Percentiles rank a stretch among this genome's conserved stretches.
Conservation (phyloP, 495 filamentous ascomycete genomes). For the Lasiosphaeria miniovina region DNA sequence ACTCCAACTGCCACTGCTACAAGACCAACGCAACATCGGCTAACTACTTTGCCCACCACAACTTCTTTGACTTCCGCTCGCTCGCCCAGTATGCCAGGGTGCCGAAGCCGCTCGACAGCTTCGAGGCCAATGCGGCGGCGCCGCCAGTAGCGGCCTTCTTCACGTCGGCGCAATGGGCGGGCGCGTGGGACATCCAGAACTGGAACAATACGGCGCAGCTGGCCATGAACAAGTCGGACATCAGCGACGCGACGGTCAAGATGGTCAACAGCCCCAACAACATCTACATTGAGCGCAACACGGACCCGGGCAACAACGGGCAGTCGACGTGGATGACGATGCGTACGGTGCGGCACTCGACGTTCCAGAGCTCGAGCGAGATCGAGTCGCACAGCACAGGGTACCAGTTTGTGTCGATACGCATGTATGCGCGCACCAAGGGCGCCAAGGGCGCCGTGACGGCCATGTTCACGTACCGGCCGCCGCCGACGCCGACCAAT, state of each 20-base stretch:
- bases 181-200: slow-evolving; percentile 58
- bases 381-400: slow-evolving; percentile 55
- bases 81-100: slow-evolving; percentile 33
- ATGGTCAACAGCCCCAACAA: slow-evolving; percentile 65
- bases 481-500: slow-evolving; percentile 25
- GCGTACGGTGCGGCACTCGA: slow-evolving; percentile 53
- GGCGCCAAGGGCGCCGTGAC: slow-evolving; percentile 60
- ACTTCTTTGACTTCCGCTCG: slow-evolving; percentile 66
- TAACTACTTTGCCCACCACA: slow-evolving; percentile 62
- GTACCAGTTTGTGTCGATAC: slow-evolving; percentile 59
- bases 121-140: slow-evolving; percentile 30
- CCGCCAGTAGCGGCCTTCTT: slow-evolving; percentile 39
- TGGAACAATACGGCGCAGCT: slow-evolving; percentile 49
- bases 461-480: slow-evolving; percentile 65
- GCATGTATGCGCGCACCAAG: slow-evolving; percentile 54
- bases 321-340: slow-evolving; percentile 61
- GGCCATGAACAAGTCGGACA: slow-evolving; percentile 25
- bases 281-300: slow-evolving; percentile 54
- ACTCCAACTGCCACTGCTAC: slow-evolving; percentile 48
- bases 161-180: slow-evolving; percentile 34
- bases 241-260: slow-evolving; percentile 39
- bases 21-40: slow-evolving; percentile 42
- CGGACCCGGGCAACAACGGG: slow-evolving; percentile 31
- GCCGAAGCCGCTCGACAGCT: slow-evolving; percentile 20
- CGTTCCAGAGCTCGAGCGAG: slow-evolving; percentile 62